These are phyloP conservation scores for Fusarium verrucosum DNA, from an alignment of 2,329 filamentous ascomycete species.

Conservation along the genomic window DNA sequence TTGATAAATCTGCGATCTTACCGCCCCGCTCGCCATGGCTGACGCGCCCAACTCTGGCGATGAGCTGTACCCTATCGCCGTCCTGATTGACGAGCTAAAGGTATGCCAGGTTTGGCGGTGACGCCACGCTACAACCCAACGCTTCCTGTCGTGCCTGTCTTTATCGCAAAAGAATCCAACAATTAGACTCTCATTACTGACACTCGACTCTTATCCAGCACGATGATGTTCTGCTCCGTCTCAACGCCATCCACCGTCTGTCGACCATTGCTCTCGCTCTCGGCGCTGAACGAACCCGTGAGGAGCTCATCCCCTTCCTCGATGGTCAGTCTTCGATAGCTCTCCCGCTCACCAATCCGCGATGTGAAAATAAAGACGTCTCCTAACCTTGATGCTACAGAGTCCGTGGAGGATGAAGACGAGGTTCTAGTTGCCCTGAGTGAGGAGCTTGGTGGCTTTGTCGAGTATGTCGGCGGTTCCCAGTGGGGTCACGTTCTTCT, in stretches of 20 bases:
- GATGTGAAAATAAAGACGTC: slow-evolving; percentile 20
- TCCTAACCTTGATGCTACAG: slow-evolving; percentile 58
- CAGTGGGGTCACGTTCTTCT: slow-evolving; percentile 95
- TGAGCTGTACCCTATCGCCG: slow-evolving; percentile 99
- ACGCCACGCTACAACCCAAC: slow-evolving; percentile 35
- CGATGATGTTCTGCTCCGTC: slow-evolving; percentile 95
- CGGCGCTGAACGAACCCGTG: slow-evolving; percentile 93
- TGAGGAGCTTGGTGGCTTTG: slow-evolving; percentile 95
- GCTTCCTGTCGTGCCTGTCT: slow-evolving; percentile 20
- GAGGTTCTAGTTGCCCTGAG: slow-evolving; percentile 97
- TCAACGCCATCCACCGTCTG: slow-evolving; percentile 98
- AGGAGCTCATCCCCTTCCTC: slow-evolving; percentile 98
- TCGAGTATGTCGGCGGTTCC: slow-evolving; percentile 96
- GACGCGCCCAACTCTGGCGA: slow-evolving; percentile 90
- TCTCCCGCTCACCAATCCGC: slow-evolving; percentile 28
- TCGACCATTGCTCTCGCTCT: slow-evolving; percentile 97
- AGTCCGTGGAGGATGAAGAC: slow-evolving; percentile 98
- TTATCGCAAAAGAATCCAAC: slow-evolving; percentile 15
- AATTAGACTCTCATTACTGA: slow-evolving; percentile 42
- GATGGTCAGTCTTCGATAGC: slow-evolving; percentile 75
- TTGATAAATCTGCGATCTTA: slow-evolving; percentile 47
- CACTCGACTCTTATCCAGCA: slow-evolving; percentile 67
- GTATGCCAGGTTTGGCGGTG: slow-evolving; percentile 60
- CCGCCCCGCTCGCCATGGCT: slow-evolving; percentile 73
- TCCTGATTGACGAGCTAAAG: slow-evolving; percentile 99